Percentiles rank a stretch among this genome's conserved stretches.
phyloP scores from a whole-genome alignment of 352 stramenopile genomes.

The Sclerospora graminicola region DNA sequence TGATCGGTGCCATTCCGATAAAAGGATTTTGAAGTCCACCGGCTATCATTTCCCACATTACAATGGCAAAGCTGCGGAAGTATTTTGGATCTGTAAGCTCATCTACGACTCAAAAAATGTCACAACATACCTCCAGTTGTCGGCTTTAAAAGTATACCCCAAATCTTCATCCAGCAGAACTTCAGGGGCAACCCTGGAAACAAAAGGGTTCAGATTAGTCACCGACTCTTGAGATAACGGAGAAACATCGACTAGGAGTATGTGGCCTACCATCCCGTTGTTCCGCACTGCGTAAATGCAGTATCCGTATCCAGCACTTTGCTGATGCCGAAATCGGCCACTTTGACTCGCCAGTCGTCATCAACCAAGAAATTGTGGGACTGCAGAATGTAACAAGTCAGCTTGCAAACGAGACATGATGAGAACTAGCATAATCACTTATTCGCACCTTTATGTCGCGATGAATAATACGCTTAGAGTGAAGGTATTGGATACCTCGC shows the following conservation, averaged over 20 bases:
- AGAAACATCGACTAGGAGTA: not conserved
- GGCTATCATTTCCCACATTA: conserved; percentile 89
- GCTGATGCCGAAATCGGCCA: conserved; percentile 85
- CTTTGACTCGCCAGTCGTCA: conserved; percentile 84
- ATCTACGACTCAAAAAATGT: not conserved
- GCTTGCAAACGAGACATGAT: not conserved
- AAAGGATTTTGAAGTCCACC: conserved; percentile 71
- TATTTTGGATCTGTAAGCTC: not conserved
- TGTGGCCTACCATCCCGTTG: conserved; percentile 63
- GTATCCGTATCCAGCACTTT: conserved; percentile 81
- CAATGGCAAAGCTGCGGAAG: conserved; percentile 64
- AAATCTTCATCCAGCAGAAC: conserved; percentile 82
- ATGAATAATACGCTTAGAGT: conserved; percentile 83
- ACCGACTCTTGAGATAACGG: not conserved
- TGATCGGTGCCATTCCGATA: conserved; percentile 85
- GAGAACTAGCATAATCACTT: not conserved
- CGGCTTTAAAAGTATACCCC: conserved; percentile 83
- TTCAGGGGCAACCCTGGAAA: conserved; percentile 76
- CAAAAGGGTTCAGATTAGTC: not conserved
- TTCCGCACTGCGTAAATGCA: conserved; percentile 82
- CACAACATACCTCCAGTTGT: conserved; percentile 75
- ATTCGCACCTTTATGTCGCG: conserved; percentile 78
- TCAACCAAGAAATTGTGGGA: conserved; percentile 87
- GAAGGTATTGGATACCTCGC: conserved; percentile 82
- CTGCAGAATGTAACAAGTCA: conserved; percentile 18